Base-by-base conservation (phyloP, 2,329 filamentous ascomycete species). In the Pseudonectria foliicola region DNA sequence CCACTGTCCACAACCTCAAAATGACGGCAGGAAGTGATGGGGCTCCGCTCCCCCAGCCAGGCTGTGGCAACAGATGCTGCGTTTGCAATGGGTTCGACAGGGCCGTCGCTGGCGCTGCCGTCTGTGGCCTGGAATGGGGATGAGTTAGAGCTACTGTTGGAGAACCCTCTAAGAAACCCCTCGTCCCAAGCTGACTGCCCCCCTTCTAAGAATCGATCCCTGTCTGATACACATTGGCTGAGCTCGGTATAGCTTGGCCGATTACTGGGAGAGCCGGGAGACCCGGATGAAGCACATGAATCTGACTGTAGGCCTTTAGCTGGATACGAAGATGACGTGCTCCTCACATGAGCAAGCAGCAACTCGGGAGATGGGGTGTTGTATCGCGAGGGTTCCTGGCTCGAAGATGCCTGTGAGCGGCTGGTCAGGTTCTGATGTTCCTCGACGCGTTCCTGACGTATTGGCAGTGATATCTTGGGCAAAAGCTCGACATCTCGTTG, bases 241-340 rank as follows among this genome's bases (percentile, higher is more conserved):
- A 63, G 42, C 16, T 58, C 40, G 10, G 55, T 49, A 10, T 55
- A 32, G 18, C 48, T 57, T 7, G 58, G 37, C 10, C 39, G 49
- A 27, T 56, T 47, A 5, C 35, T 25, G 7, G 35, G 34, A 10
- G 29, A 14, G 5, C 45, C 40, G 8, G 49, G 48, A 7, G 45
- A 40, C 4, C 58, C 58, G n/a, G 60, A 62, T 23, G 52, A 49
- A 2, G 51, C 18, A 13, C 45, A 36, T 8, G 18, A 21, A 10
- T 38, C 42, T 4, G 47, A 48, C 7, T 27, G 36, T n/a, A 46
- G 36, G 2, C 44, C 44, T 3, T 47, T 37, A 10, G 51, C 49
- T 11, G 49, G 53, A 26, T 61, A 61, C 2, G 50, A 50, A 10
- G 57, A 61, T n/a, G 57, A 61, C 4, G 44, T 37, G 31, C 50